Evolutionary conservation across 2,329 filamentous ascomycete genomes (phyloP).

Genomic region (Fusarium sp.): DNA sequence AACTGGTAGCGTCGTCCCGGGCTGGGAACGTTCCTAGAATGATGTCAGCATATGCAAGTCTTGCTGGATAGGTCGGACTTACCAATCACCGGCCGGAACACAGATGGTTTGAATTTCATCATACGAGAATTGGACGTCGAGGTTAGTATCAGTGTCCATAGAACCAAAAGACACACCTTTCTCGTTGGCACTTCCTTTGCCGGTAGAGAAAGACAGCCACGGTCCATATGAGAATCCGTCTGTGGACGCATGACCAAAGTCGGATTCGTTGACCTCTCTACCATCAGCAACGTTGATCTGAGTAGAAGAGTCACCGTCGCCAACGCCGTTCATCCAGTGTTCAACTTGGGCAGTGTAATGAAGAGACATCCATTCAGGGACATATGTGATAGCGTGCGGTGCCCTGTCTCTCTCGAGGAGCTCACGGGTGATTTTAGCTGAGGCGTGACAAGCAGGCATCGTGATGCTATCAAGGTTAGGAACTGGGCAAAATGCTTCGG

Average conservation of each 20-base stretch:
- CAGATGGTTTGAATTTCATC: slow-evolving; percentile 32
- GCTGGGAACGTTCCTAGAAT: slow-evolving; percentile 27
- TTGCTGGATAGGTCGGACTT: neutral
- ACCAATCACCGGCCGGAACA: slow-evolving; percentile 22
- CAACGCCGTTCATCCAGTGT: slow-evolving; percentile 30
- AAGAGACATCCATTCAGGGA: slow-evolving; percentile 17
- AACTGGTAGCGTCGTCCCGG: slow-evolving; percentile 26
- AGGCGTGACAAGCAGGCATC: slow-evolving; percentile 31
- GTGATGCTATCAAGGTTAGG: slow-evolving; percentile 18
- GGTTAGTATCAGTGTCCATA: slow-evolving; percentile 15
- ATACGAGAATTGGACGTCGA: slow-evolving; percentile 28
- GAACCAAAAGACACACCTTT: neutral
- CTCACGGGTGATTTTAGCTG: slow-evolving; percentile 18
- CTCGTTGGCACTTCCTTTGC: slow-evolving; percentile 4
- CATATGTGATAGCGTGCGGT: slow-evolving; percentile 29
- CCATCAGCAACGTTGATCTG: slow-evolving; percentile 25
- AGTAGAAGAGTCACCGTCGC: slow-evolving; percentile 17
- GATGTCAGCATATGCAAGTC: neutral
- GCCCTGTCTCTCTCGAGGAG: slow-evolving; percentile 18
- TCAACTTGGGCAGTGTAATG: slow-evolving; percentile 24
- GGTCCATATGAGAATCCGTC: slow-evolving; percentile 26
- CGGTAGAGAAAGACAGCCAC: slow-evolving; percentile 18
- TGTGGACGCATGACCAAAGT: slow-evolving; percentile 25
- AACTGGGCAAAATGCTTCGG: rapidly evolving
- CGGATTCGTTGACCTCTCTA: slow-evolving; percentile 14